Evolutionary conservation across 495 filamentous ascomycete species (phyloP), one percentile per base, ranked within the genome.

Genomic region (Aspergillus panamensis): DNA sequence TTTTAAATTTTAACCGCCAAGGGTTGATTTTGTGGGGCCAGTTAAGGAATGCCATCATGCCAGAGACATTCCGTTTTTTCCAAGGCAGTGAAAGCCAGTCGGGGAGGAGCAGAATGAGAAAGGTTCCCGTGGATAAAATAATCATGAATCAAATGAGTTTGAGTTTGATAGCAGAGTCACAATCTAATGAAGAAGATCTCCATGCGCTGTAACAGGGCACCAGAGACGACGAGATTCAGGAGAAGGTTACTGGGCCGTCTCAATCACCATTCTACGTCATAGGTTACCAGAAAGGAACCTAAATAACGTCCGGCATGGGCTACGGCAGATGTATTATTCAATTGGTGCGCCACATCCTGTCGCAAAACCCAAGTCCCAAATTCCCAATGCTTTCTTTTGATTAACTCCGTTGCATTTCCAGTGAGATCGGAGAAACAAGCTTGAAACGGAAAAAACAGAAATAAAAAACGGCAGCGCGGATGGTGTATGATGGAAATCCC

Each of bases 361-460:
- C 25, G 25, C 25, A 2, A 25, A 2, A 25, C 20, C 21, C 19
- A 8, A 29, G 19, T 13, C 10, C 25, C 13, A 8, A 39, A 39
- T 3, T 17, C 20, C 42, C 8, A 45, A 6, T 45, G 4, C 20
- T 10, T 45, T 20, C 19, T 45, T 20, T 17, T 20, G n/a, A 37
- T 35, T 35, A 55, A 14, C 45, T 56, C 43, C 20, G 55, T 37
- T 32, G 47, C 32, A 21, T 45, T 57, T 57, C 43, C 47, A 57
- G 45, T 51, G 3, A 30, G 5, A 20, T 56, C 55, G 55, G 55
- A 57, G 47, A 55, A 55, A 45, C 31, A 29, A 19, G 12, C 55
- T 39, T 58, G 60, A 62, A 58, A 55, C 60, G 51, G 60, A 39
- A 51, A 16, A 51, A 51, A 42, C 37, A 49, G 31, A 21, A 54